A percentile compares a stretch with the other conserved stretches of the same genome.
These are phyloP conservation scores for Stipa capillata DNA, from an alignment of 176 grass and related monocot genomes.

Conservation along the genomic window DNA sequence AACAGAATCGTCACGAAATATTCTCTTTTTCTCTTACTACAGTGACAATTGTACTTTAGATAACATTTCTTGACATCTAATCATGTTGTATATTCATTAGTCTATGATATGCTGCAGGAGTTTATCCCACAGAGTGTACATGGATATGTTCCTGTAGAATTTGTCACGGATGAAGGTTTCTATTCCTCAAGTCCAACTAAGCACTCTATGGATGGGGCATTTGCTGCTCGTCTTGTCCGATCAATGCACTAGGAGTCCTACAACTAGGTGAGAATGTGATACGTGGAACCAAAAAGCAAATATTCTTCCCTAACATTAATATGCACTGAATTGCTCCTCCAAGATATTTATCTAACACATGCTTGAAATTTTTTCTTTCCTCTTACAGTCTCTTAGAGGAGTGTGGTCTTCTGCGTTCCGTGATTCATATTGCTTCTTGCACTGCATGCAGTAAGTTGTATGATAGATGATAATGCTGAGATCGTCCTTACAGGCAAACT, in stretches of 20 bases:
- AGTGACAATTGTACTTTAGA: neutral
- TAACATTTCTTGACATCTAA: neutral
- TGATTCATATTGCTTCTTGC: neutral
- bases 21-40: neutral
- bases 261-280: conserved; percentile 20
- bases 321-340: neutral
- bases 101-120: conserved; percentile 41
- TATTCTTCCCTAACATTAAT: neutral
- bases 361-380: neutral
- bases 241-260: conserved; percentile 23
- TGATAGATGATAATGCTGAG: neutral
- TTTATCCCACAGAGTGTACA: conserved; percentile 44
- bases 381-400: neutral
- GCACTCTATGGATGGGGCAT: conserved; percentile 85
- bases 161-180: conserved; percentile 69
- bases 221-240: conserved; percentile 70
- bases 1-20: neutral
- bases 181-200: conserved; percentile 86
- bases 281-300: neutral
- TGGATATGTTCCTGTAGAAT: conserved; percentile 69
- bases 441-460: conserved; percentile 1
- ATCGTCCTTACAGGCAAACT: neutral
- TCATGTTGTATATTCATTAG: conserved; percentile 1
- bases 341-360: conserved; percentile 7
- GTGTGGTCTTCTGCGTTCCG: neutral